A percentile compares a stretch with the other conserved stretches of the same genome.
phyloP scores from a whole-genome alignment of 225 moss, liverwort and hornwort species.

The Sphagnum contortum region DNA sequence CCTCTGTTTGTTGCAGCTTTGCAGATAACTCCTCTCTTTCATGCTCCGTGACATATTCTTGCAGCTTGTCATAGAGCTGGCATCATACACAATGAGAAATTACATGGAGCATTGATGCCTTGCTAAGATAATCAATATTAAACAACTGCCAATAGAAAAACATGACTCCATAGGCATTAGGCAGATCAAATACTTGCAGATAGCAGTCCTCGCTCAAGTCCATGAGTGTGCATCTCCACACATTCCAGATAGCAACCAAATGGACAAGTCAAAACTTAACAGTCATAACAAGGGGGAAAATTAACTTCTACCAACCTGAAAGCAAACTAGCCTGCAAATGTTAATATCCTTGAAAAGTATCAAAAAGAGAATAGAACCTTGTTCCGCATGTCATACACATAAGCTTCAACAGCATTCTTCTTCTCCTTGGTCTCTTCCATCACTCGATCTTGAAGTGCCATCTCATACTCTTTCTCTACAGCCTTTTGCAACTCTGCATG shows the following conservation, averaged over 20 bases:
- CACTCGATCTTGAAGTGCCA: slow-evolving; percentile 97
- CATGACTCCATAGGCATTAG: no score
- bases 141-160: no score
- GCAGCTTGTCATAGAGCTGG: slow-evolving; percentile 80
- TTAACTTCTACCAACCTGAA: no score
- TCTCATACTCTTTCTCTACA: slow-evolving; percentile 90
- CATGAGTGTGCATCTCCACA: no score
- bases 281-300: no score
- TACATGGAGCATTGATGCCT: no score
- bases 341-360: neutral
- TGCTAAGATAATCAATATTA: no score
- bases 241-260: no score
- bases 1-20: slow-evolving; percentile 83
- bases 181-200: no score
- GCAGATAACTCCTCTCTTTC: slow-evolving; percentile 73
- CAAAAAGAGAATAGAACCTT: slow-evolving; percentile 27
- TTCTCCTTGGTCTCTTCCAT: slow-evolving; percentile 99
- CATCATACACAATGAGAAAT: neutral
- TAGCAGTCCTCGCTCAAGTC: no score
- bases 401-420: slow-evolving; percentile 98
- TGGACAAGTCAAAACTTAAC: no score
- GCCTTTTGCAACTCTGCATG: slow-evolving; percentile 62
- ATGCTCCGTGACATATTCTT: slow-evolving; percentile 72
- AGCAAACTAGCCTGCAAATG: no score
- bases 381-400: slow-evolving; percentile 97